A percentile compares a stretch with the other conserved stretches of the same genome.
Evolutionary conservation across 345 rosid species (phyloP).

Genomic region (Combretum micranthum): DNA sequence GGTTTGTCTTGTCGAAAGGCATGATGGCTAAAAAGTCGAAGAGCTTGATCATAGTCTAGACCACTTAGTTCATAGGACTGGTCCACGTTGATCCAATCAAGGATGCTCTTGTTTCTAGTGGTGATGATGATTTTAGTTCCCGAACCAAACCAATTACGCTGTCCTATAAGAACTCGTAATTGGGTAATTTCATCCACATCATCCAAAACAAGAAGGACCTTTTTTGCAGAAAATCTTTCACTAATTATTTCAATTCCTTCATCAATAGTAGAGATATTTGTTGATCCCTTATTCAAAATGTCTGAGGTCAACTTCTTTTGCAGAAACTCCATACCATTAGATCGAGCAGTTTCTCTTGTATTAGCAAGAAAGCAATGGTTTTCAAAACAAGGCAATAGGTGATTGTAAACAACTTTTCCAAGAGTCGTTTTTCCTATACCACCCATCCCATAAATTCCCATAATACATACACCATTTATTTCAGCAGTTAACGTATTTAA

Average conservation of each 20-base stretch:
- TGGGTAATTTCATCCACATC: too few relatives aligned
- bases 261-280: accelerated
- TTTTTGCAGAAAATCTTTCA: too few relatives aligned
- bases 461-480: not conserved
- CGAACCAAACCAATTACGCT: too few relatives aligned
- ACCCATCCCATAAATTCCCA: constrained; percentile 1
- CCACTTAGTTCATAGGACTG: too few relatives aligned
- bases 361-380: constrained; percentile 4
- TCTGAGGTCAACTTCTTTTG: not conserved
- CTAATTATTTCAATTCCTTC: not conserved
- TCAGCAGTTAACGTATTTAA: not conserved
- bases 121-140: too few relatives aligned
- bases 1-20: too few relatives aligned
- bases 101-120: too few relatives aligned
- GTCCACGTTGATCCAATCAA: too few relatives aligned
- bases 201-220: too few relatives aligned
- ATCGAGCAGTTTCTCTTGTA: not conserved
- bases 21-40: too few relatives aligned
- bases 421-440: constrained; percentile 10
- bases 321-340: not conserved
- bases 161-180: too few relatives aligned
- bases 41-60: too few relatives aligned
- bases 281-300: not conserved
- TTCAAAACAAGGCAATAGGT: not conserved
- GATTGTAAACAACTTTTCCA: not conserved